Evolutionary conservation across 306 rosid genomes (phyloP).

Genomic region (Dryas alaskensis): DNA sequence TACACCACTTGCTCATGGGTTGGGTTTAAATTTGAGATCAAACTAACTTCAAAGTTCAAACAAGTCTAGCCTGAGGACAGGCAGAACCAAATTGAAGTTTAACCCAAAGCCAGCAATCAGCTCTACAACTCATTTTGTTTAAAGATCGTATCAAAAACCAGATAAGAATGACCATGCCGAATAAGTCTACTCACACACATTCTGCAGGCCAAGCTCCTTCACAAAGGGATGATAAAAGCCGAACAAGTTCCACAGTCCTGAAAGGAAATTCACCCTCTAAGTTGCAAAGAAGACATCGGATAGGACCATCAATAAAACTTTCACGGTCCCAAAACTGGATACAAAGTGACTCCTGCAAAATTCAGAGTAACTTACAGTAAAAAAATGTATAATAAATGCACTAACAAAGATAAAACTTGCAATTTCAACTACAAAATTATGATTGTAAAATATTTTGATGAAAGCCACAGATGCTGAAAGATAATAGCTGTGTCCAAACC

Average conservation of each 20-base stretch:
- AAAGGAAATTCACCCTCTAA: constrained; percentile 83
- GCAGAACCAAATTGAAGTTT: constrained; percentile 4
- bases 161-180: constrained; percentile 5
- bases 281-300: constrained; percentile 77
- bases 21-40: neutral
- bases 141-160: neutral
- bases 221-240: constrained; percentile 79
- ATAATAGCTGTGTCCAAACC: constrained; percentile 62
- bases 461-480: constrained; percentile 22
- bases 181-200: constrained; percentile 70
- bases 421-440: neutral
- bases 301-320: constrained; percentile 85
- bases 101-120: neutral
- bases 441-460: neutral
- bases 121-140: neutral
- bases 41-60: neutral
- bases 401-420: neutral
- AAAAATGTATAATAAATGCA: constrained; percentile 20
- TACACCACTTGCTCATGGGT: neutral
- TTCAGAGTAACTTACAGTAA: constrained; percentile 23
- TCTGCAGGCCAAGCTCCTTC: constrained; percentile 95
- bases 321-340: constrained; percentile 93
- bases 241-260: constrained; percentile 65
- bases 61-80: neutral
- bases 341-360: constrained; percentile 86